Evolutionary conservation across 139 green algal species (phyloP).

Genomic region (Micractinium conductrix): DNA sequence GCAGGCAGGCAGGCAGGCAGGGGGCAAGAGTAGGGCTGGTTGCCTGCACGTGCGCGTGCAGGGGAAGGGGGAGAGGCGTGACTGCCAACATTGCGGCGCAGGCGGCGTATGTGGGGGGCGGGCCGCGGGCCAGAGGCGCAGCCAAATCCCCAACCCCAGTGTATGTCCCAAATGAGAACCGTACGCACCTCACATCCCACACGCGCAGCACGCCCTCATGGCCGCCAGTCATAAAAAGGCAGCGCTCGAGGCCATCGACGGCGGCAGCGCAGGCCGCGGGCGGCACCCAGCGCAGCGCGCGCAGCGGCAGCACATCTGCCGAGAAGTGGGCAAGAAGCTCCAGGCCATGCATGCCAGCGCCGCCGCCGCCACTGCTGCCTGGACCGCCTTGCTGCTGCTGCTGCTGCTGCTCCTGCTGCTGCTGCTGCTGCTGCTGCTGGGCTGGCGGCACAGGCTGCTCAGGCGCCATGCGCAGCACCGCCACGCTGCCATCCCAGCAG

Average conservation of each 20-base stretch:
- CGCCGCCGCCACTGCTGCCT: neutral
- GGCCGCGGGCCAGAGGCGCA: no score
- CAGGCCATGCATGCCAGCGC: neutral
- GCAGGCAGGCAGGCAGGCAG: neutral
- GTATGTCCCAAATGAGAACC: no score
- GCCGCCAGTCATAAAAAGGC: conserved; percentile 31
- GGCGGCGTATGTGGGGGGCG: no score
- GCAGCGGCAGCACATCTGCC: conserved; percentile 37
- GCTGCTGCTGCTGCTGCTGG: neutral
- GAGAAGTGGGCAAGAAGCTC: conserved; percentile 34
- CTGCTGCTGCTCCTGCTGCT: neutral
- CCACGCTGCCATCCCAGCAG: conserved; percentile 67
- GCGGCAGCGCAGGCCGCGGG: neutral
- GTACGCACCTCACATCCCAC: conserved; percentile 42
- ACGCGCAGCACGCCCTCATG: conserved; percentile 38
- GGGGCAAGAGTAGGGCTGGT: neutral
- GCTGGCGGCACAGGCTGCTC: no score
- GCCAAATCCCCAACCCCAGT: no score
- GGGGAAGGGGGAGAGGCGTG: no score
- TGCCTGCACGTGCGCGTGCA: no score
- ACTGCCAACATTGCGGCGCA: no score
- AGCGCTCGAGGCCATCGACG: conserved; percentile 19
- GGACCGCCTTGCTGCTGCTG: neutral
- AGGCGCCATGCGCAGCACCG: conserved; percentile 30
- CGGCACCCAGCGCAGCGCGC: conserved; percentile 38